Evolutionary conservation across 352 stramenopile genomes (phyloP).

Genomic region (Pythium scleroteichum): DNA sequence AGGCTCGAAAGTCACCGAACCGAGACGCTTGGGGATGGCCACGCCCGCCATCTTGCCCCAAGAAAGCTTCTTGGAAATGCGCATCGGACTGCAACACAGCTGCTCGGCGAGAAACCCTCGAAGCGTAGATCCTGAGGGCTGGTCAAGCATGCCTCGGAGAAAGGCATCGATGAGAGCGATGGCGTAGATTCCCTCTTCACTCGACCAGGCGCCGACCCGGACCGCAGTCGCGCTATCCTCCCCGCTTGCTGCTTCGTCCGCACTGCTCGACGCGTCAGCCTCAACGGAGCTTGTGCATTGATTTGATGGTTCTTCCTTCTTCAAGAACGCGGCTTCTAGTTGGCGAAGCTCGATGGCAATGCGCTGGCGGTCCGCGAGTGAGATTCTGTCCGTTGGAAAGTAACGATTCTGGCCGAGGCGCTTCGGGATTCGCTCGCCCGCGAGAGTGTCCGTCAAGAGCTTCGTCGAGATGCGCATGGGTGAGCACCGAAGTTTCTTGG

Average conservation of each 20-base stretch:
- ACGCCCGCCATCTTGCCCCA: conserved; percentile 24
- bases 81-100: conserved; percentile 92
- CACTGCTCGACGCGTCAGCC: not conserved
- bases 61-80: conserved; percentile 94
- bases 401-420: conserved; percentile 35
- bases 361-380: conserved; percentile 5
- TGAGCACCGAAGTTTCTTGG: conserved; percentile 35
- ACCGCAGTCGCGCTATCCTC: conserved; percentile 10
- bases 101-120: conserved; percentile 88
- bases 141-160: conserved; percentile 72
- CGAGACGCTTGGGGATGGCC: conserved; percentile 27
- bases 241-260: conserved; percentile 3
- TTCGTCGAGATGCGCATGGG: conserved; percentile 42
- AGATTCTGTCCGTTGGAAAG: conserved; percentile 20
- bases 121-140: conserved; percentile 88
- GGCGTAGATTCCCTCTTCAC: conserved; percentile 71
- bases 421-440: conserved; percentile 30
- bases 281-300: not conserved
- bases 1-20: conserved; percentile 26
- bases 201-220: conserved; percentile 32
- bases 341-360: conserved; percentile 19
- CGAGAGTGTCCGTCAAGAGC: conserved; percentile 28
- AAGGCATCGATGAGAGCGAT: conserved; percentile 87
- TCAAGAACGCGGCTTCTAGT: conserved; percentile 21
- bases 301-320: conserved; percentile 21